Evolutionary conservation across 2,329 filamentous ascomycete genomes (phyloP), one percentile per base, ranked within the genome.

Genomic region (Alternaria tenuissima): DNA sequence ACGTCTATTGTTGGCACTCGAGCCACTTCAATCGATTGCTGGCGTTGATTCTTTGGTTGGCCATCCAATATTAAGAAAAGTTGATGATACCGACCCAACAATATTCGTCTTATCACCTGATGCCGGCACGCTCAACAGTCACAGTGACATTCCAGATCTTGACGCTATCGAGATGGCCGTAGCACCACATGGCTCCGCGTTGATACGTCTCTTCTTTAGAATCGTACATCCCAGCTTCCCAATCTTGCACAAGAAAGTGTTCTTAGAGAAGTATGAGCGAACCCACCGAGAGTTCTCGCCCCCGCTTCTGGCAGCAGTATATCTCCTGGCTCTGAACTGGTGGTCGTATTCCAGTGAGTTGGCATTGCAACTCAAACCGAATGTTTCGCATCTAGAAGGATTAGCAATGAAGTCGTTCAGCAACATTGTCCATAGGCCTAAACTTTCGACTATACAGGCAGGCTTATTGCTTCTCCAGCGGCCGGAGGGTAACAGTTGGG

Each of bases 191-290:
- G 91, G 91, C 14, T 86, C 86, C 42, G 85, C 85, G 52, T 82
- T 95, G 52, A 86, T 94, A 55, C 87, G 91, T 66, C 81, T 94
- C 11, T 94, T 92, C 80, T 94, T 94, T 66, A 81, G 85, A 26
- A 84, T 87, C 39, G 82, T 88, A 8, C 86, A 88, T 64, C 86
- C 86, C 0, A 83, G 81, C 57, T 87, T 86, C 65, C 86, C 86
- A 1, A 83, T 88, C 47, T 72, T 88, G 4, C 85, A 88, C 68
- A 88, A 88, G 69, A 84, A 83, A 32, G 86, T 88, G 12, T 89
- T 87, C 61, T 79, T 88, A 38, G 86, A 88, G 68, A 88, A 88
- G 70, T 88, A 89, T 66, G 80, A 81, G 28, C 79, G 84, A 11
- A 85, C 85, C 0, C 84, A 87, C 64, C 80, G 82, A 39, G 85